Evolutionary conservation across 768 basidiomycete genomes (phyloP).

Genomic region (Suillus tomentosus): DNA sequence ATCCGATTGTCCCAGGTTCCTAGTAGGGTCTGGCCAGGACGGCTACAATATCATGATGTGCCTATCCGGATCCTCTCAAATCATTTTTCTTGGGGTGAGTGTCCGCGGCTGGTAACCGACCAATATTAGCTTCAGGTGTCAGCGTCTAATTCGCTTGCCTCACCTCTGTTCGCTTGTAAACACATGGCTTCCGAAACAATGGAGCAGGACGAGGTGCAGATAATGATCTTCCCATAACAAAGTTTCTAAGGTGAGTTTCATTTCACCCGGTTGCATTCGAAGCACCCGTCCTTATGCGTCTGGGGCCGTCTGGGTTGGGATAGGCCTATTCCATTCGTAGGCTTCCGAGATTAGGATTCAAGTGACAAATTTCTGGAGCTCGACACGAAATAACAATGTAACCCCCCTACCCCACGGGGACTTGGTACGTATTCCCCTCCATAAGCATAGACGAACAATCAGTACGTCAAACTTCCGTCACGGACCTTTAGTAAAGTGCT

Average conservation of each 20-base stretch:
- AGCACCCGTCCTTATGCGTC: not conserved
- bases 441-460: not conserved
- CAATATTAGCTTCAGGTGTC: not conserved
- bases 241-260: not conserved
- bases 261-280: not conserved
- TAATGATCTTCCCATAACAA: not conserved
- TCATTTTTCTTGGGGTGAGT: not conserved
- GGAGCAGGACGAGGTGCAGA: not conserved
- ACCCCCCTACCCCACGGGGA: not conserved
- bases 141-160: not conserved
- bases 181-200: too few species aligned
- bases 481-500: too few species aligned
- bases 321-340: not conserved
- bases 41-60: not conserved
- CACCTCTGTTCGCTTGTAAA: too few species aligned
- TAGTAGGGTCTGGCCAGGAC: not conserved
- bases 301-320: not conserved
- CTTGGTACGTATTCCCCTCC: not conserved
- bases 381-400: not conserved
- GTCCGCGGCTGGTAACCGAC: not conserved
- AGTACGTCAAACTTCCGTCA: not conserved
- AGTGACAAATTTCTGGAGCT: not conserved
- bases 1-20: not conserved
- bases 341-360: not conserved
- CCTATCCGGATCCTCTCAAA: not conserved